Conservation (phyloP, 345 rosid species). For the Moricandia moricandioides region DNA sequence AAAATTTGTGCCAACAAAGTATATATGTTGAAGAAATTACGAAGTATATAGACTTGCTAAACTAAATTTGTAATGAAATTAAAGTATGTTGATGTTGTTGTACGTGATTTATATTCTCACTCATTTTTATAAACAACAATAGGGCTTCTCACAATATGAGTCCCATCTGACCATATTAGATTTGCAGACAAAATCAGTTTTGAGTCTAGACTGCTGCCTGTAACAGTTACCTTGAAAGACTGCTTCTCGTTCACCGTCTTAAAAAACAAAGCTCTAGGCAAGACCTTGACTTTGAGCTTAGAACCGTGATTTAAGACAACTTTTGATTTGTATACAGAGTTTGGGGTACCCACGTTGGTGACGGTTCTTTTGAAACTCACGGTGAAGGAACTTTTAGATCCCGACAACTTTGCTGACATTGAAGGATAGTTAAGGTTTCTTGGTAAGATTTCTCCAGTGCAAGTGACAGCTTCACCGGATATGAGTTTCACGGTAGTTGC, state of each 20-base stretch:
- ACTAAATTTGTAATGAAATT: background rate
- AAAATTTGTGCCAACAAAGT: too few species aligned
- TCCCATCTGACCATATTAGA: conserved; percentile 40
- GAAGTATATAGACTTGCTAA: background rate
- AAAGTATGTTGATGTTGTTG: background rate
- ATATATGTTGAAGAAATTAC: background rate
- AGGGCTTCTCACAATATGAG: conserved; percentile 38
- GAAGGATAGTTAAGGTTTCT: conserved; percentile 30
- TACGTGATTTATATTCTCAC: background rate
- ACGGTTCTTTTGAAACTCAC: conserved; percentile 44
- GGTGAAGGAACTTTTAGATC: conserved; percentile 6
- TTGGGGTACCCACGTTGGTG: conserved; percentile 51
- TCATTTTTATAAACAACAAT: conserved; percentile 27
- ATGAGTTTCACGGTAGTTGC: conserved; percentile 4
- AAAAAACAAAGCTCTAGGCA: conserved; percentile 40
- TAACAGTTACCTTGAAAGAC: conserved; percentile 43
- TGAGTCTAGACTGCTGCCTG: conserved; percentile 4
- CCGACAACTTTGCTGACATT: background rate
- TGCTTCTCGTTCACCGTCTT: conserved; percentile 37
- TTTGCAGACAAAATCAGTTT: conserved; percentile 22
- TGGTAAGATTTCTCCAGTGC: conserved; percentile 9
- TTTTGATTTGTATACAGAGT: conserved; percentile 44
- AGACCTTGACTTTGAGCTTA: conserved; percentile 33
- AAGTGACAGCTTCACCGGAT: conserved; percentile 41
- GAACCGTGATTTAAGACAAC: background rate